Evolutionary conservation across 257 asterid genomes (phyloP).

Genomic region (Handroanthus guayacan): DNA sequence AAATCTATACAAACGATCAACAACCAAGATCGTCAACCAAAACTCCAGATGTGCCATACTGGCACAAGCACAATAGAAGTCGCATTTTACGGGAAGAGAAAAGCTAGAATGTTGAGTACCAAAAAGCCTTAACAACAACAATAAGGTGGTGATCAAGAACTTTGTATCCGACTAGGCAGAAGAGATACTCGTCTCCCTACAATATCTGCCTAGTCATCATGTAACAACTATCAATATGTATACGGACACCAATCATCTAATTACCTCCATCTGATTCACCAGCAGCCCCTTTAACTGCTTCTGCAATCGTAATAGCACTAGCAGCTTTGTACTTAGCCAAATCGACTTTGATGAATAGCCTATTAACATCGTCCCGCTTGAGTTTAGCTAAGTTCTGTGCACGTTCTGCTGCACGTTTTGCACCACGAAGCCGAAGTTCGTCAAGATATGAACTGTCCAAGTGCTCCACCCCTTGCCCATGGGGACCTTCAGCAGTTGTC

Average conservation of each 20-base stretch:
- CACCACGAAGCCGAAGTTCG: slow-evolving; percentile 62
- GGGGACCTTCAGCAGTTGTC: slow-evolving; percentile 35
- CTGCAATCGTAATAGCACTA: slow-evolving; percentile 71
- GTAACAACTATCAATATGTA: slow-evolving; percentile 15
- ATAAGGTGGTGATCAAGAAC: slow-evolving; percentile 29
- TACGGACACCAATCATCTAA: slow-evolving; percentile 35
- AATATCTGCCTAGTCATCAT: slow-evolving; percentile 39
- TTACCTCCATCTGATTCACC: slow-evolving; percentile 41
- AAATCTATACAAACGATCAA: slow-evolving; percentile 42
- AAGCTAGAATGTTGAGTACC: slow-evolving; percentile 39
- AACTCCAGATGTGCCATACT: slow-evolving; percentile 39
- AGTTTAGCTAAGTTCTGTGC: slow-evolving; percentile 67
- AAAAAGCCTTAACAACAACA: slow-evolving; percentile 26
- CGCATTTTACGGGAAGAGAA: neutral
- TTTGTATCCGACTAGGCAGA: slow-evolving; percentile 40
- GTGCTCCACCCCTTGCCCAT: slow-evolving; percentile 41
- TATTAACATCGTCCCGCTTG: slow-evolving; percentile 70
- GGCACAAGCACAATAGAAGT: slow-evolving; percentile 25
- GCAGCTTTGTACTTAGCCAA: slow-evolving; percentile 72
- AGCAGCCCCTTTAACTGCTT: slow-evolving; percentile 60
- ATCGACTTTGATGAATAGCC: slow-evolving; percentile 60
- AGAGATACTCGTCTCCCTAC: slow-evolving; percentile 25
- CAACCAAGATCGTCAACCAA: slow-evolving; percentile 39
- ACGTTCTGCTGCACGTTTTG: slow-evolving; percentile 60
- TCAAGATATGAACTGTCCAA: slow-evolving; percentile 50